These are phyloP conservation scores for Ganoderma resinaceum DNA, from an alignment of 1,284 basidiomycete genomes.

Conservation along the genomic window DNA sequence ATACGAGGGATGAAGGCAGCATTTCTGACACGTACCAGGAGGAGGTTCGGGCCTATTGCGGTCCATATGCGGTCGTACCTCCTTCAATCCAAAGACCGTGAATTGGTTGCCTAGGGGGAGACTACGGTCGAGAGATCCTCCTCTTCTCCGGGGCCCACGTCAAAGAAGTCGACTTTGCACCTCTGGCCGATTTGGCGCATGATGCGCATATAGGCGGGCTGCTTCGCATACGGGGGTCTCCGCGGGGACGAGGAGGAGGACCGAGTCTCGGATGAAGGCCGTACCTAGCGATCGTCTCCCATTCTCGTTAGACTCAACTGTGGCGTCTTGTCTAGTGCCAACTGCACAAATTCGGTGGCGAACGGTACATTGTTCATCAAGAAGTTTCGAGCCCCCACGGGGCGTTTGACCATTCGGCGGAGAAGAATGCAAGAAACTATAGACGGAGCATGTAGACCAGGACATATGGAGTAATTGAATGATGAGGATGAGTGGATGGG, in stretches of 20 bases:
- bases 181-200: no score
- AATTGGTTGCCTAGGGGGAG: no score
- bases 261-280: not conserved
- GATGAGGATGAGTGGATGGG: not conserved
- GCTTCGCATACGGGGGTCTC: not conserved
- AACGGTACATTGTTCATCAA: no score
- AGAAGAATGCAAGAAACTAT: not conserved
- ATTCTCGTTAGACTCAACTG: not conserved
- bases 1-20: no score
- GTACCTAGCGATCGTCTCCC: not conserved
- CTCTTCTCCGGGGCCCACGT: no score
- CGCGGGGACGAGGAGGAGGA: not conserved
- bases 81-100: no score
- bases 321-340: not conserved
- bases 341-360: not conserved
- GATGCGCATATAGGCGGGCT: not conserved
- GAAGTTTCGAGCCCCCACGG: not conserved
- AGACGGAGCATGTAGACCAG: not conserved
- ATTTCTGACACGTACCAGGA: no score
- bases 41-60: no score
- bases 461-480: not conserved
- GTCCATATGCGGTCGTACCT: no score
- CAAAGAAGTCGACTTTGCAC: no score
- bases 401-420: not conserved
- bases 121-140: no score